phyloP scores from a whole-genome alignment of 257 asterid genomes.

The Solanum peruvianum region DNA sequence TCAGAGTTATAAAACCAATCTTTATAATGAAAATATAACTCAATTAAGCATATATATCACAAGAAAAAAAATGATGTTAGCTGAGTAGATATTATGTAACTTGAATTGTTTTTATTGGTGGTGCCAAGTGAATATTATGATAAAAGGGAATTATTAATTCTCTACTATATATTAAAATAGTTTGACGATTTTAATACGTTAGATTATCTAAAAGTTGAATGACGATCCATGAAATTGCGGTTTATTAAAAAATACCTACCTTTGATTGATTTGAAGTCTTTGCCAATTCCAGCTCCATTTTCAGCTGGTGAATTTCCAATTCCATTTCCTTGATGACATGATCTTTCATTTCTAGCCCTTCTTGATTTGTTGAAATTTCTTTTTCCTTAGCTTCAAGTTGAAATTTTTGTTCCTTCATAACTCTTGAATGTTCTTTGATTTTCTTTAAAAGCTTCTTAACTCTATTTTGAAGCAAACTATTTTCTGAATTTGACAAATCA shows the following conservation, averaged over 20 bases:
- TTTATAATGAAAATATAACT: background rate
- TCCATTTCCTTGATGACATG: slow-evolving; percentile 20
- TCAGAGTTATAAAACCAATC: background rate
- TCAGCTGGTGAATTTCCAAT: slow-evolving; percentile 25
- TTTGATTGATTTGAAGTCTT: slow-evolving; percentile 18
- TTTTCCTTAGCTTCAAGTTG: slow-evolving; percentile 23
- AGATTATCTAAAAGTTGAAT: background rate
- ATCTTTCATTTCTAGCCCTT: slow-evolving; percentile 19
- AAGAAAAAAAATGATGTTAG: background rate
- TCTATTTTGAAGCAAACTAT: slow-evolving; percentile 24
- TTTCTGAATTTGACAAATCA: slow-evolving; percentile 28
- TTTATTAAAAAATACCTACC: slow-evolving; percentile 12
- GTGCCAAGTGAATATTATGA: too few relatives aligned
- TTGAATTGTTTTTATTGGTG: too few relatives aligned
- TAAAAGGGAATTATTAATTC: too few relatives aligned
- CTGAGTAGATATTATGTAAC: too few relatives aligned
- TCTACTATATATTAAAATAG: background rate
- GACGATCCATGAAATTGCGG: background rate
- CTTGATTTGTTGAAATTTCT: slow-evolving; percentile 20
- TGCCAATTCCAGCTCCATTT: slow-evolving; percentile 17
- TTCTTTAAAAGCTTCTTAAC: slow-evolving; percentile 33
- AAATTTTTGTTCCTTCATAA: slow-evolving; percentile 11
- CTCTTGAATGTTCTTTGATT: slow-evolving; percentile 2
- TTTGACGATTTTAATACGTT: background rate
- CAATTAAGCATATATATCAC: background rate